Evolutionary conservation across 1,139 yeast species (phyloP).

Genomic region (Lodderomyces margitis): DNA sequence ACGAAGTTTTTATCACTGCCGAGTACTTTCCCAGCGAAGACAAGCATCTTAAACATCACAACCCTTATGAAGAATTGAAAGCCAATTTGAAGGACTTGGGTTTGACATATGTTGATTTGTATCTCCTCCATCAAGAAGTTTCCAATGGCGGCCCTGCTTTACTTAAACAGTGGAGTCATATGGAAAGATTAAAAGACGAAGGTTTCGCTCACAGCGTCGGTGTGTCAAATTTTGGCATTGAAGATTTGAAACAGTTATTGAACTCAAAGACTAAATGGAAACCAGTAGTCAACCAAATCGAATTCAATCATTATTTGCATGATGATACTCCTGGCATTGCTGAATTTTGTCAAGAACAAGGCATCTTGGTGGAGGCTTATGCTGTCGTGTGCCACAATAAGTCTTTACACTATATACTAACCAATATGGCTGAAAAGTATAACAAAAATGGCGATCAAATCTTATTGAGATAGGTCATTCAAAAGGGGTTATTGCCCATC

Average conservation of each 20-base stretch:
- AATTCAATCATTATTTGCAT: constrained; percentile 66
- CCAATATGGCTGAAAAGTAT: constrained; percentile 28
- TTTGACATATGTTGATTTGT: constrained; percentile 48
- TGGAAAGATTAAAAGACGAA: constrained; percentile 36
- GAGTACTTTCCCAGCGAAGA: constrained; percentile 33
- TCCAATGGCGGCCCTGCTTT: constrained; percentile 44
- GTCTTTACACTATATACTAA: constrained; percentile 26
- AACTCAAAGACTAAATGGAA: constrained; percentile 39
- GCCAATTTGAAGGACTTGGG: constrained; percentile 32
- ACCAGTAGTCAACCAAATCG: constrained; percentile 71
- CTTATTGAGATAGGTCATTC: constrained; percentile 32
- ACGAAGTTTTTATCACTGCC: constrained; percentile 53
- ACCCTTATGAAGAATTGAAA: constrained; percentile 31
- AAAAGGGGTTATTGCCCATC: constrained; percentile 48
- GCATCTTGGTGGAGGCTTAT: constrained; percentile 62
- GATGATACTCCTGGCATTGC: constrained; percentile 69
- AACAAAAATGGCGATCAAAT: constrained; percentile 31
- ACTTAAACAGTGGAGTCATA: constrained; percentile 53
- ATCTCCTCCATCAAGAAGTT: constrained; percentile 47
- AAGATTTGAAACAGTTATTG: constrained; percentile 47
- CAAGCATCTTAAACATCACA: constrained; percentile 16
- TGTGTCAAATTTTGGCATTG: constrained; percentile 57
- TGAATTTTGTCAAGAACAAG: constrained; percentile 50
- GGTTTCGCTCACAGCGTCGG: constrained; percentile 47
- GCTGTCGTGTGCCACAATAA: constrained; percentile 59